Conservation (phyloP, 768 basidiomycete genomes). For the Rhizopogon roseolus region DNA sequence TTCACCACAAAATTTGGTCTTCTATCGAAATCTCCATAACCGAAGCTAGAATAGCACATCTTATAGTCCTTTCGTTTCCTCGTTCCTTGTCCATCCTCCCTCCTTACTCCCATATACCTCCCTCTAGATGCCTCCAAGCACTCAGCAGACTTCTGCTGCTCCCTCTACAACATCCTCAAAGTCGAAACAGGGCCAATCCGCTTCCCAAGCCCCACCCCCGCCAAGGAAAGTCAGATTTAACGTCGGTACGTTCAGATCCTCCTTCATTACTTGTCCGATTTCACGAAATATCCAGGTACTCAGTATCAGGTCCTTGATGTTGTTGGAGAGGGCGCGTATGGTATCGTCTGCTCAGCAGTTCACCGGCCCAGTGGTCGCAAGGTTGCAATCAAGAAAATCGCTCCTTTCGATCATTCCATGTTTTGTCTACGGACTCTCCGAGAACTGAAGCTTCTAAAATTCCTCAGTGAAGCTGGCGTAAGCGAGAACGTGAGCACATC, state of each 20-base stretch:
- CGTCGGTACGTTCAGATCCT: slow-evolving; percentile 49
- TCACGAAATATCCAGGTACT: slow-evolving; percentile 39
- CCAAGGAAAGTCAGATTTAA: slow-evolving; percentile 88
- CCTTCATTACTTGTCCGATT: not conserved
- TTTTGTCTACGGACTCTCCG: slow-evolving; percentile 89
- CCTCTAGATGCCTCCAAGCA: slow-evolving; percentile 22
- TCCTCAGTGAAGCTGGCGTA: slow-evolving; percentile 82
- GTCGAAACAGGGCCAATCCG: slow-evolving; percentile 42
- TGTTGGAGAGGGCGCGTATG: slow-evolving; percentile 90
- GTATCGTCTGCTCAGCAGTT: slow-evolving; percentile 91
- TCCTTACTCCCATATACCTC: not conserved
- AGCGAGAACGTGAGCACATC: slow-evolving; percentile 67
- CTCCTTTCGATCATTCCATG: slow-evolving; percentile 94
- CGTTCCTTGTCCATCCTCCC: not conserved
- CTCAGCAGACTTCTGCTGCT: slow-evolving; percentile 10
- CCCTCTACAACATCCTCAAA: slow-evolving; percentile 20
- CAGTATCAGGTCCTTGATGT: slow-evolving; percentile 85
- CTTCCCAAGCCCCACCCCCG: slow-evolving; percentile 44
- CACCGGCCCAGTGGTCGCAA: slow-evolving; percentile 84
- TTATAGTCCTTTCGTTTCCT: slow-evolving; percentile 1
- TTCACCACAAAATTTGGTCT: not conserved
- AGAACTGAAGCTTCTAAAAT: slow-evolving; percentile 80
- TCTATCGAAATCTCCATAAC: not conserved
- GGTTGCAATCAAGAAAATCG: slow-evolving; percentile 96
- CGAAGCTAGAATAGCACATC: not conserved